These are phyloP conservation scores for Penicillium canescens DNA, from an alignment of 495 filamentous ascomycete genomes.

Conservation along the genomic window DNA sequence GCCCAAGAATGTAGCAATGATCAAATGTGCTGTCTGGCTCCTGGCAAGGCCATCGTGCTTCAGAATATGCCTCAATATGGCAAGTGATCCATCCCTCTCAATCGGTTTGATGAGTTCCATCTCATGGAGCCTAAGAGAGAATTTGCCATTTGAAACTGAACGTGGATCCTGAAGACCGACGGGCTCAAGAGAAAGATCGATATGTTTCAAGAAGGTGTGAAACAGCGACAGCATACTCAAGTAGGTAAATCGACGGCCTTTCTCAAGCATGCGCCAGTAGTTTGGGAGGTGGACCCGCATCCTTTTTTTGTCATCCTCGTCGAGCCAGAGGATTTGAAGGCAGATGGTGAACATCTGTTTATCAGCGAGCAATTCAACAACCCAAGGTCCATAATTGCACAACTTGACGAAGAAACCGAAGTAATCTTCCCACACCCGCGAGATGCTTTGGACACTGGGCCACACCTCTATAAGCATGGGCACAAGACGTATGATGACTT, in stretches of 20 bases:
- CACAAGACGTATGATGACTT: conserved; percentile 57
- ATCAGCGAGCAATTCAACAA: conserved; percentile 56
- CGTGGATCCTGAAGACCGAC: conserved; percentile 29
- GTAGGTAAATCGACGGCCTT: conserved; percentile 50
- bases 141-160: conserved; percentile 26
- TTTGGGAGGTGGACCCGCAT: conserved; percentile 50
- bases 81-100: conserved; percentile 32
- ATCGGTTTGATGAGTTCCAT: conserved; percentile 32
- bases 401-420: conserved; percentile 68
- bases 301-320: conserved; percentile 52
- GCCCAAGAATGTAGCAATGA: conserved; percentile 43
- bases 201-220: conserved; percentile 33
- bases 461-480: conserved; percentile 51
- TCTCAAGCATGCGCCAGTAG: conserved; percentile 58
- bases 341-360: conserved; percentile 56
- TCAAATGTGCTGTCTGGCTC: conserved; percentile 31
- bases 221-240: conserved; percentile 47
- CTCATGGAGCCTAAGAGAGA: conserved; percentile 42
- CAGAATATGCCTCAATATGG: conserved; percentile 48
- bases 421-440: conserved; percentile 77
- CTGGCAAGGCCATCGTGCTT: conserved; percentile 29
- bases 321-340: conserved; percentile 63
- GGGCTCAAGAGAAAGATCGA: conserved; percentile 41
- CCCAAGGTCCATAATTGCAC: conserved; percentile 53
- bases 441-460: conserved; percentile 52